Conservation (phyloP, 352 stramenopile genomes). For the Globisporangium rhizosaccharum region DNA sequence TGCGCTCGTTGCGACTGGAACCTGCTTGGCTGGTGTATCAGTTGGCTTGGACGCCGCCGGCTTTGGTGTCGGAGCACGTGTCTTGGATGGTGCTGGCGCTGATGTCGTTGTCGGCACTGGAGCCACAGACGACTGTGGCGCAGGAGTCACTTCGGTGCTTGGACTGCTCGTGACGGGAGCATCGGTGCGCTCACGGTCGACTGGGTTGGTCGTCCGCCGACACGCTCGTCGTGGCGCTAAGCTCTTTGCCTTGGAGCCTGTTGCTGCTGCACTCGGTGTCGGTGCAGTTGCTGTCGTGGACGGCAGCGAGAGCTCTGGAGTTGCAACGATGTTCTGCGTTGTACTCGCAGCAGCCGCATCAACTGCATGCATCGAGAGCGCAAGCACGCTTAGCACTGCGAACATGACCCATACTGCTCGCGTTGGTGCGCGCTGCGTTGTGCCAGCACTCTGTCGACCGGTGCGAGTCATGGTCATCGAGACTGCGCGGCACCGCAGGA, state of each 20-base stretch:
- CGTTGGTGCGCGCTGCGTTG: background rate
- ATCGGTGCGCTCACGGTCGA: too few species aligned
- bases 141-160: too few species aligned
- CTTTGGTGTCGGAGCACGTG: background rate
- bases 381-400: background rate
- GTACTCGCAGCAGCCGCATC: background rate
- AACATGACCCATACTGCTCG: background rate
- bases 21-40: background rate
- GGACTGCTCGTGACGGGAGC: too few species aligned
- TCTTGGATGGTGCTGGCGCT: background rate
- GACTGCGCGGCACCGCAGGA: too few species aligned
- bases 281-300: background rate
- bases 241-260: too few species aligned
- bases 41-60: background rate
- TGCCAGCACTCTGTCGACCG: background rate
- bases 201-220: too few species aligned
- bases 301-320: background rate
- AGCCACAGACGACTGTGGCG: too few species aligned
- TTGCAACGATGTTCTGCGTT: background rate
- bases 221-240: too few species aligned
- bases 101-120: background rate
- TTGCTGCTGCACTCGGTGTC: background rate
- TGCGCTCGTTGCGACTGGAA: background rate
- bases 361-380: background rate
- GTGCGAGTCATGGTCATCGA: too few species aligned